Percentiles rank a stretch among this genome's conserved stretches.
Conservation (phyloP, 2,329 filamentous ascomycete species). For the Xylariaceae sp. region DNA sequence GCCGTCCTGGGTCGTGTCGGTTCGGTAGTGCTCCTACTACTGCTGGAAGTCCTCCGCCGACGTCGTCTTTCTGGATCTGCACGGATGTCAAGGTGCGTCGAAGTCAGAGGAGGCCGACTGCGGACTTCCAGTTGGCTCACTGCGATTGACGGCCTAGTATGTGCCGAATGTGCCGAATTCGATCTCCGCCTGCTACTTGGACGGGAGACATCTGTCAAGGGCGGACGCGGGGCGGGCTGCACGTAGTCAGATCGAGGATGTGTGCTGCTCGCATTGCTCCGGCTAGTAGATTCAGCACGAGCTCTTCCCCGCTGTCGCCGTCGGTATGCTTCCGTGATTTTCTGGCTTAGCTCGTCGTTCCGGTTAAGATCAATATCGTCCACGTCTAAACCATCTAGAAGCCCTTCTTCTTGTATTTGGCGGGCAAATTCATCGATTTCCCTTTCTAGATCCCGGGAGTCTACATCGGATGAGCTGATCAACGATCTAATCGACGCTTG, state of each 20-base stretch:
- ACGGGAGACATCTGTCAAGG: slow-evolving; percentile 27
- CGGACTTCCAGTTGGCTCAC: slow-evolving; percentile 50
- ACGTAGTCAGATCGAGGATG: slow-evolving; percentile 41
- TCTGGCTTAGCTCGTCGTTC: slow-evolving; percentile 87
- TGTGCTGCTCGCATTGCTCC: slow-evolving; percentile 45
- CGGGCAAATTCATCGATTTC: slow-evolving; percentile 90
- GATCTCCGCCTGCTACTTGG: slow-evolving; percentile 35
- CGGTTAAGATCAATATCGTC: slow-evolving; percentile 82
- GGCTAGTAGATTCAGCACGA: slow-evolving; percentile 51
- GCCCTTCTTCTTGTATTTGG: slow-evolving; percentile 84
- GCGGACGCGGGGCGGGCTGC: slow-evolving; percentile 32
- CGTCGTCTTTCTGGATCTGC: slow-evolving; percentile 48
- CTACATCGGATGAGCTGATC: slow-evolving; percentile 77
- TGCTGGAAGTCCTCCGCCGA: slow-evolving; percentile 56
- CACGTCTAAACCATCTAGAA: slow-evolving; percentile 85
- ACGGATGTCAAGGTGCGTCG: slow-evolving; percentile 53
- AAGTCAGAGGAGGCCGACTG: slow-evolving; percentile 53
- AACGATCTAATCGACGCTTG: slow-evolving; percentile 86
- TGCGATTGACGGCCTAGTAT: slow-evolving; percentile 42
- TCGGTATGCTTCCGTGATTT: slow-evolving; percentile 86
- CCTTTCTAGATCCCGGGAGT: slow-evolving; percentile 77
- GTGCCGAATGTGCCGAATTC: slow-evolving; percentile 36
- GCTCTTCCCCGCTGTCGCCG: slow-evolving; percentile 69
- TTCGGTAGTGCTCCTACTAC: slow-evolving; percentile 57
- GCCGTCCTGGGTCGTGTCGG: slow-evolving; percentile 47